These are phyloP conservation scores for Acer saccharum DNA, from an alignment of 345 rosid species.

Conservation along the genomic window DNA sequence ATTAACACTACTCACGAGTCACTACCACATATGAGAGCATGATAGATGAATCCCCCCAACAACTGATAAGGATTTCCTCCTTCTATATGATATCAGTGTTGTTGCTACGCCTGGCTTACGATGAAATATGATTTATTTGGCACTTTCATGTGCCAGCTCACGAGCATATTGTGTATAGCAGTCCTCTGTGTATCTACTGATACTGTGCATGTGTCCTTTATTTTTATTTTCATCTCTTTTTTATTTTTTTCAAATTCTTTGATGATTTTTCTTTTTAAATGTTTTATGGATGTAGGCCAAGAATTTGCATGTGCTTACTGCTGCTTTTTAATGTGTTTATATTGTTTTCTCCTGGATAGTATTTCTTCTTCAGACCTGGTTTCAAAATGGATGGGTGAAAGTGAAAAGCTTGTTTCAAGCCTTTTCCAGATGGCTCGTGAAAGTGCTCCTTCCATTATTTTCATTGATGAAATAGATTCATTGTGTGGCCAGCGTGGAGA, in stretches of 20 bases:
- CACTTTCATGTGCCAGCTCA: background rate
- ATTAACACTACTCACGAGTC: too few relatives aligned
- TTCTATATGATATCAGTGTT: background rate
- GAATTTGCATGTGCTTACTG: background rate
- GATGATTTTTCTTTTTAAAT: background rate
- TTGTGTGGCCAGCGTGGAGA: conserved; percentile 93
- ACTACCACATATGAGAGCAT: background rate
- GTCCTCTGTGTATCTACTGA: background rate
- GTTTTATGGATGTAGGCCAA: conserved; percentile 1
- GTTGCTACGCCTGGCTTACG: background rate
- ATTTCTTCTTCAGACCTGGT: conserved; percentile 94
- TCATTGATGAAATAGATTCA: conserved; percentile 93
- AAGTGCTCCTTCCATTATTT: conserved; percentile 92
- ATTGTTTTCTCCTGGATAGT: conserved; percentile 42
- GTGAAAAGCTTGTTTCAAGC: conserved; percentile 91
- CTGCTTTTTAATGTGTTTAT: background rate
- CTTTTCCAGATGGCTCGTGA: conserved; percentile 96
- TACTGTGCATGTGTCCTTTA: background rate
- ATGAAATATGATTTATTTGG: background rate
- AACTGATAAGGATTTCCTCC: background rate
- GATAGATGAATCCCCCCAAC: background rate
- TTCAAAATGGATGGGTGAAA: conserved; percentile 99
- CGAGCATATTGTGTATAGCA: background rate
- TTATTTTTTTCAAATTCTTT: background rate
- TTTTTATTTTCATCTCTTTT: background rate